phyloP scores from a whole-genome alignment of 768 basidiomycete species.

The Boletus tomentosulus region DNA sequence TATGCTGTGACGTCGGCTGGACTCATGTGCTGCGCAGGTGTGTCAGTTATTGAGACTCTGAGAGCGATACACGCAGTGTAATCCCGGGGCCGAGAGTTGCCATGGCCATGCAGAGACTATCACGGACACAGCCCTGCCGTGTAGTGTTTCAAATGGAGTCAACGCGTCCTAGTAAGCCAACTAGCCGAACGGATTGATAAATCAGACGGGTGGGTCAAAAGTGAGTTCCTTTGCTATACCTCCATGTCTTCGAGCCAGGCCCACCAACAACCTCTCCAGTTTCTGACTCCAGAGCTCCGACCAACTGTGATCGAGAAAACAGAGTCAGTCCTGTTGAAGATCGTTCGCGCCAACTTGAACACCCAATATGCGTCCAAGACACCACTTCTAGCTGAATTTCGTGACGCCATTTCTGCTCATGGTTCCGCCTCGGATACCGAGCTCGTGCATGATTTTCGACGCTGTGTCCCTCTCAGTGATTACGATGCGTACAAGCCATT shows the following conservation, averaged over 20 bases:
- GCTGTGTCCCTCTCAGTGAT: not conserved
- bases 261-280: not conserved
- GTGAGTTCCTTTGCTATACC: not conserved
- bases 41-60: too few species aligned
- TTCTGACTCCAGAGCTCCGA: not conserved
- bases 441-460: slow-evolving; percentile 1
- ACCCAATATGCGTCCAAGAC: slow-evolving; percentile 3
- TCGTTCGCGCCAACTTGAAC: not conserved
- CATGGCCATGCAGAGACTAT: too few species aligned
- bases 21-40: too few species aligned
- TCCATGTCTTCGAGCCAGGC: not conserved
- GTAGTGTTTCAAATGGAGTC: too few species aligned
- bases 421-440: not conserved
- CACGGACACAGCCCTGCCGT: too few species aligned
- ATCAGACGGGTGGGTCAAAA: not conserved
- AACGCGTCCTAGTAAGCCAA: too few species aligned
- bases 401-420: not conserved
- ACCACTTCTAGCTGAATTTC: not conserved
- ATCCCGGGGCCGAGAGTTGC: too few species aligned
- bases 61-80: too few species aligned
- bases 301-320: not conserved
- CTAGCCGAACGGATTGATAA: not conserved
- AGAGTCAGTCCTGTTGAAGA: not conserved
- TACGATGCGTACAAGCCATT: slow-evolving; percentile 12
- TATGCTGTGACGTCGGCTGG: too few species aligned